Evolutionary conservation across 2,329 filamentous ascomycete genomes (phyloP), one percentile per base, ranked within the genome.

Genomic region (Cytospora mali): DNA sequence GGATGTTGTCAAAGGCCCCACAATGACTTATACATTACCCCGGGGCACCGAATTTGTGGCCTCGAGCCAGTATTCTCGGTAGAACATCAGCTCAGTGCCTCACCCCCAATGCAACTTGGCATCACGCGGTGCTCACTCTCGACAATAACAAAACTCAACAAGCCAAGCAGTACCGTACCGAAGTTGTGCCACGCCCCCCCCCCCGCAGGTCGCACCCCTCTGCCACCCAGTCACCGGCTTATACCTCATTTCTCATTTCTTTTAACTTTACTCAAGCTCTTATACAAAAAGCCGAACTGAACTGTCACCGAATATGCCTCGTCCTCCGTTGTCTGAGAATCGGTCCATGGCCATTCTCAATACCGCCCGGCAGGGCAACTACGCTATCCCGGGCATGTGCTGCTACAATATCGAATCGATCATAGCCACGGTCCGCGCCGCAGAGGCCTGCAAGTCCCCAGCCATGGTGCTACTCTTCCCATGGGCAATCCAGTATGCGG

Each of bases 381-480:
- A 88, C 68, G 85, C 81, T 51, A 81, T 88, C 29, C 80, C 84
- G 3, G 83, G 81, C 66, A 86, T 85, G 78, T 87, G 85, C 79
- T 77, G 77, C 72, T 89, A 89, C 80, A 88, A 91, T 72, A 80
- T 89, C 66, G 88, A 90, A 75, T 86, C 85, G 61, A 88, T 91
- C 70, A 80, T 91, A 28, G 88, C 87, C 1, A 87, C 85, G 4
- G 85, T 91, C 53, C 82, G 83, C 68, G 89, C 89, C 10, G 89
- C 89, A 64, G 88, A 91, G 75, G 81, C 82, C 28, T 88, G 88
- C 65, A 79, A 79, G 53, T 88, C 88, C 0, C 88, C 89, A 0
- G 82, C 87, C 64, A 90, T 91, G 79, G 85, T 91, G 68, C 85
- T 89, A 28, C 84, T 91, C 68, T 91, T 92, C 75, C 89, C 89